Conservation (phyloP, 805 yeast genomes). For the Metschnikowia lochheadii region DNA sequence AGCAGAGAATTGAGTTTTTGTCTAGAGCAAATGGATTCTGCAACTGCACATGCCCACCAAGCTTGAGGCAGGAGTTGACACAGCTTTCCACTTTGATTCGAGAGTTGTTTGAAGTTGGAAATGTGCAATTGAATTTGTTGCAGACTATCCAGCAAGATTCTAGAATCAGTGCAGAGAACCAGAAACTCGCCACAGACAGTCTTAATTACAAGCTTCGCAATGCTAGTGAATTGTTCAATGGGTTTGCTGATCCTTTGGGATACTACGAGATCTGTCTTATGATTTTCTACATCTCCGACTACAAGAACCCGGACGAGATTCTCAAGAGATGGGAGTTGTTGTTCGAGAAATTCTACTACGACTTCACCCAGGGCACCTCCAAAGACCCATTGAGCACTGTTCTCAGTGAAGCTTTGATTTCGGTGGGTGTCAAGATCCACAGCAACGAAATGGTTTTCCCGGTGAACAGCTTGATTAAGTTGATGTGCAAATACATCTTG, state of each 20-base stretch:
- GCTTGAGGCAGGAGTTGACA: constrained; percentile 70
- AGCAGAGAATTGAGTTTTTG: constrained; percentile 77
- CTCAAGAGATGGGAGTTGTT: constrained; percentile 74
- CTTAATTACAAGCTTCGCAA: constrained; percentile 64
- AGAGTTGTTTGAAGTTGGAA: constrained; percentile 82
- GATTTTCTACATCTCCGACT: constrained; percentile 80
- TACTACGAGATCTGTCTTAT: constrained; percentile 77
- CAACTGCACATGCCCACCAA: constrained; percentile 76
- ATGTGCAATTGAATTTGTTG: constrained; percentile 69
- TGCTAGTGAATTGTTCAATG: constrained; percentile 78
- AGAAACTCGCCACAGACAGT: constrained; percentile 45
- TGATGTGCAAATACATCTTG: constrained; percentile 52
- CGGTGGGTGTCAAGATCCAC: constrained; percentile 60
- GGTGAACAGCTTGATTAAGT: constrained; percentile 61
- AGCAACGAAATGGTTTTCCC: constrained; percentile 80
- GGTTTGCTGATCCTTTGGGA: constrained; percentile 81
- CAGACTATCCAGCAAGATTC: constrained; percentile 47
- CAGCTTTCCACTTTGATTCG: constrained; percentile 65
- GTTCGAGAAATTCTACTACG: constrained; percentile 48
- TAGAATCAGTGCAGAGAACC: constrained; percentile 46
- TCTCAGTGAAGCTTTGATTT: constrained; percentile 37
- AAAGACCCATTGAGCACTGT: constrained; percentile 36
- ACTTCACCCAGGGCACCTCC: constrained; percentile 19
- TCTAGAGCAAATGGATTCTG: constrained; percentile 93
- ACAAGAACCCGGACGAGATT: constrained; percentile 79